Percentiles rank a stretch among this genome's conserved stretches.
These are phyloP conservation scores for Penicillium chermesinum DNA, from an alignment of 495 filamentous ascomycete genomes.

Conservation along the genomic window DNA sequence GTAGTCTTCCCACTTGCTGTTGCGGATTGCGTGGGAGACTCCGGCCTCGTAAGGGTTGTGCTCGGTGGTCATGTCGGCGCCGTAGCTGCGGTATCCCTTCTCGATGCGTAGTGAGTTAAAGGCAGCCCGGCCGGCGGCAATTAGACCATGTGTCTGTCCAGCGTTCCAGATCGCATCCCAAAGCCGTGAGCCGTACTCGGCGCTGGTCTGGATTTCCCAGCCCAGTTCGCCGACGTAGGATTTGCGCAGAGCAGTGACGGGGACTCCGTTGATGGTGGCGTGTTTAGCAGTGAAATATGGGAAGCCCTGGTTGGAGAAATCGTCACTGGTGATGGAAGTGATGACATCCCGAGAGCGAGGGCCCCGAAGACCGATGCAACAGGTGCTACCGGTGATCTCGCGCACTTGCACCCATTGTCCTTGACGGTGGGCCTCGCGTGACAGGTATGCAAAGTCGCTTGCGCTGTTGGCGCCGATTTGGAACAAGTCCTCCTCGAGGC, in stretches of 20 bases:
- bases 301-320: slow-evolving; percentile 37
- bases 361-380: slow-evolving; percentile 49
- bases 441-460: slow-evolving; percentile 40
- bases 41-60: slow-evolving; percentile 47
- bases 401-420: slow-evolving; percentile 36
- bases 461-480: slow-evolving; percentile 44
- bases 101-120: slow-evolving; percentile 46
- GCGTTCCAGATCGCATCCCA: slow-evolving; percentile 45
- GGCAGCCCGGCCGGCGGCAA: slow-evolving; percentile 43
- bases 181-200: slow-evolving; percentile 40
- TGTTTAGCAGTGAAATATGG: slow-evolving; percentile 37
- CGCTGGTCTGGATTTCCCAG: slow-evolving; percentile 47
- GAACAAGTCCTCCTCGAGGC: slow-evolving; percentile 35
- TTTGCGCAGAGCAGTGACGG: slow-evolving; percentile 37
- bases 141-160: slow-evolving; percentile 40
- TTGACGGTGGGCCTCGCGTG: slow-evolving; percentile 36
- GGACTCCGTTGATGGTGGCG: slow-evolving; percentile 32
- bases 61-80: slow-evolving; percentile 44
- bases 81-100: slow-evolving; percentile 42
- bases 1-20: slow-evolving; percentile 32
- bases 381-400: slow-evolving; percentile 47
- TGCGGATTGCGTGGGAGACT: slow-evolving; percentile 29
- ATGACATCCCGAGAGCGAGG: slow-evolving; percentile 41
- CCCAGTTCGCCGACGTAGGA: slow-evolving; percentile 48
- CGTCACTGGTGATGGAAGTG: slow-evolving; percentile 23